Conservation (phyloP, 2,329 filamentous ascomycete species). For the Knufia petricola region DNA sequence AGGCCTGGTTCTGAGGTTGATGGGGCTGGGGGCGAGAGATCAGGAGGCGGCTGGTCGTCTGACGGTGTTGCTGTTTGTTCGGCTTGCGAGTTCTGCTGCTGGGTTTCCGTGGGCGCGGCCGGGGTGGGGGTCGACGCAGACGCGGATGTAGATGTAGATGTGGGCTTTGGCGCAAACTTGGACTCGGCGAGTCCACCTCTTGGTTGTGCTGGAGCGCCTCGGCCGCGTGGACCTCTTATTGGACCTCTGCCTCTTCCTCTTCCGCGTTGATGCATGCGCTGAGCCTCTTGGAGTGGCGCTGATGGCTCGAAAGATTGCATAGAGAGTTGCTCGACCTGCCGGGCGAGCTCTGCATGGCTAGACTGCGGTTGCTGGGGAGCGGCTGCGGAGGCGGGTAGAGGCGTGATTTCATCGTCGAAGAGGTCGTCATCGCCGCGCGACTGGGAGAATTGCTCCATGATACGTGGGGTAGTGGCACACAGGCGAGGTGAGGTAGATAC, state of each 20-base stretch:
- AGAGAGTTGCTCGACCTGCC: slow-evolving; percentile 15
- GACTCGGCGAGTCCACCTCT: slow-evolving; percentile 18
- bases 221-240: slow-evolving; percentile 20
- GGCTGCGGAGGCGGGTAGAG: slow-evolving; percentile 24
- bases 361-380: slow-evolving; percentile 13
- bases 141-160: slow-evolving; percentile 7
- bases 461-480: no score
- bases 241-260: slow-evolving; percentile 25
- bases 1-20: slow-evolving; percentile 15
- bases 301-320: slow-evolving; percentile 5
- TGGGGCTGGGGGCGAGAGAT: no score
- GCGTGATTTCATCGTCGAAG: slow-evolving; percentile 43
- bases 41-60: no score
- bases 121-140: slow-evolving; percentile 3
- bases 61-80: no score
- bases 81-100: no score
- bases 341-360: slow-evolving; percentile 22
- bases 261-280: slow-evolving; percentile 10
- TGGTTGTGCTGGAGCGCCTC: not conserved
- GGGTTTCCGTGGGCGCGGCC: no score
- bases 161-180: slow-evolving; percentile 18
- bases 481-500: no score
- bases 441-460: slow-evolving; percentile 41
- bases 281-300: not conserved
- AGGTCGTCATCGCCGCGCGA: slow-evolving; percentile 42